These are phyloP conservation scores for Trichoderma guizhouense DNA, from an alignment of 2,329 filamentous ascomycete genomes.

Conservation along the genomic window DNA sequence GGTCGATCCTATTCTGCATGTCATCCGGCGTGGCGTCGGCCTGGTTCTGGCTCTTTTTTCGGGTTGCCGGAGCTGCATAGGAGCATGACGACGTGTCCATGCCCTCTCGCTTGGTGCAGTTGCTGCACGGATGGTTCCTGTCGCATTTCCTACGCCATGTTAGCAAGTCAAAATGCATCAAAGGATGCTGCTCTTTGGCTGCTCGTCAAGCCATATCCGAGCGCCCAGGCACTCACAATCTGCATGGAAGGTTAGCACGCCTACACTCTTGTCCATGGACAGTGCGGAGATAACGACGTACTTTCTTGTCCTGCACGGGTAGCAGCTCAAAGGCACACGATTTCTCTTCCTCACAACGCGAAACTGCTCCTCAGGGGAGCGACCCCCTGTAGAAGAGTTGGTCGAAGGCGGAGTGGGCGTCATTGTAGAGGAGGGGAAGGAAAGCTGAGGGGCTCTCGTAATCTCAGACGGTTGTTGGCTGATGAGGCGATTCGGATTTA, in stretches of 20 bases:
- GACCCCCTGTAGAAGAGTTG: conserved; percentile 69
- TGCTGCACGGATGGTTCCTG: conserved; percentile 84
- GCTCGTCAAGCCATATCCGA: not conserved
- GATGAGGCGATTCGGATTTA: conserved; percentile 19
- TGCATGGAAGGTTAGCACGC: conserved; percentile 28
- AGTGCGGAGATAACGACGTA: conserved; percentile 36
- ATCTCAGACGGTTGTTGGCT: not conserved
- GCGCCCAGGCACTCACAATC: conserved; percentile 31
- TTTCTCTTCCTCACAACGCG: conserved; percentile 90
- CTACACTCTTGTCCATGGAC: not conserved
- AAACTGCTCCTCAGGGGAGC: conserved; percentile 82
- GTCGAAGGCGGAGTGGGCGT: conserved; percentile 75
- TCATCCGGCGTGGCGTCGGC: conserved; percentile 71
- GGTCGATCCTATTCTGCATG: conserved; percentile 98
- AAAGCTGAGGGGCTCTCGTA: not conserved
- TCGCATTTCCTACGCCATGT: conserved; percentile 74
- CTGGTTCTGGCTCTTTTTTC: conserved; percentile 71
- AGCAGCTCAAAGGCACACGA: conserved; percentile 85
- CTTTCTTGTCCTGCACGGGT: conserved; percentile 89
- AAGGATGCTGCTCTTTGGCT: not conserved
- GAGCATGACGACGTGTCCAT: conserved; percentile 76
- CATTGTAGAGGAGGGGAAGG: conserved; percentile 44
- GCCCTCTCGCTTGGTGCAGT: conserved; percentile 88
- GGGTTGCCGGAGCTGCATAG: conserved; percentile 68
- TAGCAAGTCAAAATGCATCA: not conserved